phyloP scores from a whole-genome alignment of 116 monocot species.

The Iris pallida region DNA sequence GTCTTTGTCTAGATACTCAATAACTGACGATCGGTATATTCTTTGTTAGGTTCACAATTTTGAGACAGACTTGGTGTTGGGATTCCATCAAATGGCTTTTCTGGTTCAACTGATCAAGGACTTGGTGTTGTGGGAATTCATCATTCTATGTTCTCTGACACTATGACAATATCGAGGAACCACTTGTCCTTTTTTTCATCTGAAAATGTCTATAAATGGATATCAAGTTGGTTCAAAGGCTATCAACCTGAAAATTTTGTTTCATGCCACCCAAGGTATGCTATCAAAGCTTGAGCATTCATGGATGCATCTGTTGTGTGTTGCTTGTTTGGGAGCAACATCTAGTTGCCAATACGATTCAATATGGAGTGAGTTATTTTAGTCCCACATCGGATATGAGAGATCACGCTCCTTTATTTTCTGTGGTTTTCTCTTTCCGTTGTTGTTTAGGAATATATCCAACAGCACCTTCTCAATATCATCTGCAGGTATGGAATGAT shows the following conservation, averaged over 20 bases:
- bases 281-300: constrained; percentile 33
- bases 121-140: constrained; percentile 45
- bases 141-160: constrained; percentile 48
- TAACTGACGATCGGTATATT: too few relatives aligned
- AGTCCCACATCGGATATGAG: too few relatives aligned
- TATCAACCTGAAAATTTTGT: constrained; percentile 22
- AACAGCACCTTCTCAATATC: constrained; percentile 59
- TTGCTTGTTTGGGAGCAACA: too few relatives aligned
- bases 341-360: too few relatives aligned
- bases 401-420: too few relatives aligned
- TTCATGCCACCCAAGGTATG: constrained; percentile 10
- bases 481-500: constrained; percentile 63
- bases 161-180: constrained; percentile 38
- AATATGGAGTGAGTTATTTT: too few relatives aligned
- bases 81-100: constrained; percentile 12
- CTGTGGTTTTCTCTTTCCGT: too few relatives aligned
- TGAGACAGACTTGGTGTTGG: too few relatives aligned
- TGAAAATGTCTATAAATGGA: constrained; percentile 46
- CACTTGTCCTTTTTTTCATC: constrained; percentile 57
- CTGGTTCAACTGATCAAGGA: constrained; percentile 29
- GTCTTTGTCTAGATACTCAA: too few relatives aligned
- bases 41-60: too few relatives aligned
- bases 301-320: too few relatives aligned
- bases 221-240: constrained; percentile 58
- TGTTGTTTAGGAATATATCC: too few relatives aligned